These are phyloP conservation scores for Daldinia sp. DNA, from an alignment of 2,329 filamentous ascomycete genomes.

Conservation along the genomic window DNA sequence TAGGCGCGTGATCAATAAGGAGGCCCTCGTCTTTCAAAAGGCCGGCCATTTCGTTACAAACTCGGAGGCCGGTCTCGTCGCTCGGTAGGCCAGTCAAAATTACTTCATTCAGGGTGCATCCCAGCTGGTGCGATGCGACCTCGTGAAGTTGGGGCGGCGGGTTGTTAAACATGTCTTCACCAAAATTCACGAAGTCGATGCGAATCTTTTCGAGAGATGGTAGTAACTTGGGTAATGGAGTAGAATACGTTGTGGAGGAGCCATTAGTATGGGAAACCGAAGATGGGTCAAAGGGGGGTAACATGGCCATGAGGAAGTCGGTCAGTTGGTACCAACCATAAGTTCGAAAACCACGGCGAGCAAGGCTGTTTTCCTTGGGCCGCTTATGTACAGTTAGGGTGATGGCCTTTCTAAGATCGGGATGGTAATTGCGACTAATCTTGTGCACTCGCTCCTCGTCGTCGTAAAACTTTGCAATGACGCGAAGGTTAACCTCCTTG, in stretches of 20 bases:
- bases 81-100: constrained; percentile 65
- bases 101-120: constrained; percentile 65
- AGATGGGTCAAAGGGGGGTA: constrained; percentile 63
- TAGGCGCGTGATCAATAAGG: constrained; percentile 60
- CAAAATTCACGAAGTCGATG: constrained; percentile 68
- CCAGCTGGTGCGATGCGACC: constrained; percentile 65
- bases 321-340: constrained; percentile 67
- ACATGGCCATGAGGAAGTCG: constrained; percentile 64
- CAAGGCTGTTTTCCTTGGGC: constrained; percentile 59
- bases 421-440: constrained; percentile 59
- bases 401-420: constrained; percentile 57
- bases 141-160: constrained; percentile 64
- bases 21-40: constrained; percentile 67
- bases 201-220: constrained; percentile 62
- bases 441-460: constrained; percentile 60
- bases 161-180: constrained; percentile 59
- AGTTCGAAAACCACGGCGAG: constrained; percentile 65
- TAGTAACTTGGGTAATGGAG: constrained; percentile 57
- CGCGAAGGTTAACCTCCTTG: constrained; percentile 61
- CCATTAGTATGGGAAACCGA: constrained; percentile 36
- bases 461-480: constrained; percentile 68
- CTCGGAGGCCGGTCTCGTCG: constrained; percentile 62
- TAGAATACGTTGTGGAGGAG: constrained; percentile 2
- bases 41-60: constrained; percentile 61
- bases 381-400: constrained; percentile 58